phyloP scores from a whole-genome alignment of 2,329 filamentous ascomycete genomes.

The Fusarium nelsonii region DNA sequence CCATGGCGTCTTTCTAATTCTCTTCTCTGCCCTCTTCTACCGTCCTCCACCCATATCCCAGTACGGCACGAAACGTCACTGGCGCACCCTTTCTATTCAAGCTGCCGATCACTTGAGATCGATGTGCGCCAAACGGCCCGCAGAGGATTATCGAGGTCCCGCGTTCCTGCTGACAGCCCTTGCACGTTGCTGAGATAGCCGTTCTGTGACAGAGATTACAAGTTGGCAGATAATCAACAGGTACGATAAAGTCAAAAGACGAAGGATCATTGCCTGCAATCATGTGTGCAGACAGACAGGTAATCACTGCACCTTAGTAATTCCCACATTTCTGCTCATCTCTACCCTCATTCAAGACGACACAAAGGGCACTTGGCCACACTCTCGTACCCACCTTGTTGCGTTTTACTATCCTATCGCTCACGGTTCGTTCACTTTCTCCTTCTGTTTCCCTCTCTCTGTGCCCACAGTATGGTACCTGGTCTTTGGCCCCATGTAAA shows the following conservation, averaged over 20 bases:
- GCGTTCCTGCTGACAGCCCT: conserved; percentile 38
- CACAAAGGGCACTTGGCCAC: conserved; percentile 38
- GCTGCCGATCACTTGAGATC: conserved; percentile 47
- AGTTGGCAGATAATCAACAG: neutral
- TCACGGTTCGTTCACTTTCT: conserved; percentile 1
- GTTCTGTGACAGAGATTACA: neutral
- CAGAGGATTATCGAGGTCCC: conserved; percentile 32
- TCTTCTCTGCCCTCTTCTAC: conserved; percentile 13
- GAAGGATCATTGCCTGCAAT: neutral
- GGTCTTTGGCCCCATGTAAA: neutral
- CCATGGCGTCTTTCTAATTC: conserved; percentile 27
- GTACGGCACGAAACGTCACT: conserved; percentile 45
- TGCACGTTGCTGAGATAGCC: conserved; percentile 1
- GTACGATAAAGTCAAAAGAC: too few relatives aligned
- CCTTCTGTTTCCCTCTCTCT: neutral
- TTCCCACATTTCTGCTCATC: conserved; percentile 30
- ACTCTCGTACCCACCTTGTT: conserved; percentile 32
- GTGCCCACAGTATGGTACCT: too few relatives aligned
- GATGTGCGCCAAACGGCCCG: conserved; percentile 47
- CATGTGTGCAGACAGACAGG: neutral
- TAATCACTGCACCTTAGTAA: neutral
- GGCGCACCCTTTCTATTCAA: conserved; percentile 40
- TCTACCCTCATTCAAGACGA: conserved; percentile 21
- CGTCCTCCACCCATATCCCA: conserved; percentile 43
- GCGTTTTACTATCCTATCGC: conserved; percentile 32